Base-by-base conservation (phyloP, 345 rosid species). In the Citropsis articulata region DNA sequence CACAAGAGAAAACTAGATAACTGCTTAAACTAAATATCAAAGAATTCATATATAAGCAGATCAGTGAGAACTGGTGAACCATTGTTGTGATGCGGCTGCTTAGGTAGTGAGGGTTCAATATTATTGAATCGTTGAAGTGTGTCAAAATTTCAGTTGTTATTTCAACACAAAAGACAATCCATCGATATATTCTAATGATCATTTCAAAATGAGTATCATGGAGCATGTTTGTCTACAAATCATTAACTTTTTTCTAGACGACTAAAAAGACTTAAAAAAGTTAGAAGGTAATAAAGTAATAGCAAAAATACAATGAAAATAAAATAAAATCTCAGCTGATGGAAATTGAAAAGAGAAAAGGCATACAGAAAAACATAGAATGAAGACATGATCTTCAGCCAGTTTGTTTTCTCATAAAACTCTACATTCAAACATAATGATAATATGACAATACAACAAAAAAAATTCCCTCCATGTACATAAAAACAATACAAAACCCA, bases 381-480 rank as follows among this genome's bases (percentile, higher is more conserved):
- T n/a, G 6, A 63, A 19, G 24, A 56, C 36, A 45, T n/a, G 27
- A 76, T 73, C 35, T 24, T 60, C 28, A 25, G 21, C 66, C 21
- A 63, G 68, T 30, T 25, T 55, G 13, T 62, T 66, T 72, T 50
- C 31, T 16, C 78, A 67, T 16, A 56, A 72, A 61, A 35, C 21
- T 50, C 9, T 59, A 77, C 61, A 78, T 75, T 56, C 36, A 55
- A 53, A 13, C 57, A 6, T n/a, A 67, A 42, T 66, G 59, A 53
- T 55, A 42, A 1, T 21, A 38, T 42, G 22, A 57, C 38, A 40
- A 65, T 68, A 71, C 69, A 82, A 48, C 72, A 69, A 18, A 24
- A 21, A 75, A 36, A 66, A 72, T 69, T 30, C 56, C 80, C 13
- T 66, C 71, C 75, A 78, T 82, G 71, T 78, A 82, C 84, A 78